Conservation (phyloP, 2,329 filamentous ascomycete genomes). For the Rugonectria rugulosa region DNA sequence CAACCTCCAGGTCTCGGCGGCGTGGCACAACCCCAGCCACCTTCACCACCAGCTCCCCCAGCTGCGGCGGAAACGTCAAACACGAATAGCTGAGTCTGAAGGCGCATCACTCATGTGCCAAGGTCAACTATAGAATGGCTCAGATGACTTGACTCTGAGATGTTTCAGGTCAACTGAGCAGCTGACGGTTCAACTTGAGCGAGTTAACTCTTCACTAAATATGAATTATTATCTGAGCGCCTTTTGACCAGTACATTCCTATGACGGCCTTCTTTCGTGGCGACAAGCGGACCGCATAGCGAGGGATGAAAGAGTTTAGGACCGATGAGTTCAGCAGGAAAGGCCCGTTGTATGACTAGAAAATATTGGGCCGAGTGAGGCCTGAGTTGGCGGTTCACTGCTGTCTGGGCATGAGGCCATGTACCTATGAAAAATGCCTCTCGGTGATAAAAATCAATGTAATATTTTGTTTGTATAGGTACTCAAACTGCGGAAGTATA, state of each 20-base stretch:
- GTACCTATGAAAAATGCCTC: conserved; percentile 31
- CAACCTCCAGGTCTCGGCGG: conserved; percentile 46
- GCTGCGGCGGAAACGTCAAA: conserved; percentile 40
- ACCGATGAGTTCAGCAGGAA: conserved; percentile 22
- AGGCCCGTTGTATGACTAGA: conserved; percentile 6
- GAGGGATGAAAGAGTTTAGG: conserved; percentile 21
- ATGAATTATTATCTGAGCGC: conserved; percentile 21
- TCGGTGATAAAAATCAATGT: conserved; percentile 37
- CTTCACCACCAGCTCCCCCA: conserved; percentile 45
- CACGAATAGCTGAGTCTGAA: conserved; percentile 32
- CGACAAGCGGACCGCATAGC: conserved; percentile 22
- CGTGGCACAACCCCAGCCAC: conserved; percentile 44
- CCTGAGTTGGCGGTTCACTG: neutral
- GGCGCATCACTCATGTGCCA: conserved; percentile 4
- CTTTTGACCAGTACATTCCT: conserved; percentile 20
- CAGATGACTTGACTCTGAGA: conserved; percentile 20
- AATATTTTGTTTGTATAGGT: conserved; percentile 33
- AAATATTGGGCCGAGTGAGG: conserved; percentile 2
- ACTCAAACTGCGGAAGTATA: conserved; percentile 1
- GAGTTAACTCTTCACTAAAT: conserved; percentile 28
- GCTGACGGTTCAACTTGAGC: conserved; percentile 27
- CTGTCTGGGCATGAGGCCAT: conserved; percentile 27
- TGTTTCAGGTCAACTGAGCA: conserved; percentile 16
- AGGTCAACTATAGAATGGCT: conserved; percentile 9
- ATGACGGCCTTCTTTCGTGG: conserved; percentile 20